Conservation (phyloP, 2,329 filamentous ascomycete genomes). For the Calycina herbarum region DNA sequence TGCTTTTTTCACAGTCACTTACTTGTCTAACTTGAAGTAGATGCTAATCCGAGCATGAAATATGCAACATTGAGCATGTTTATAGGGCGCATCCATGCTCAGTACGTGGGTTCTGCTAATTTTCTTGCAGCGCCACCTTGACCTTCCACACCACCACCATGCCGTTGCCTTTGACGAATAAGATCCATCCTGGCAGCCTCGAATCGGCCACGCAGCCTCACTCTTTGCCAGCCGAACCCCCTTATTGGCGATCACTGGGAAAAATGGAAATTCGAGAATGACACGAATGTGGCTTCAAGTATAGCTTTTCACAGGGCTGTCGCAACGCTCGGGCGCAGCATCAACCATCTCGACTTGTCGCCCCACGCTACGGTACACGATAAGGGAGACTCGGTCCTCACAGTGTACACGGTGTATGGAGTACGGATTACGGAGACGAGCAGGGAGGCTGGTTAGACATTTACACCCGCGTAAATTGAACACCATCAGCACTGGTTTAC, state of each 20-base stretch:
- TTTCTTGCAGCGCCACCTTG: constrained; percentile 24
- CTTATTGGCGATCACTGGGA: constrained; percentile 23
- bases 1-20: not conserved
- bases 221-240: constrained; percentile 10
- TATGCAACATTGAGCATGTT: not conserved
- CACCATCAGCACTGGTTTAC: not conserved
- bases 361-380: constrained; percentile 4
- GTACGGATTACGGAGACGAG: not conserved
- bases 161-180: constrained; percentile 16
- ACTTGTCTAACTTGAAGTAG: constrained; percentile 1
- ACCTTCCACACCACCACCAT: constrained; percentile 17
- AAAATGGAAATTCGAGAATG: constrained; percentile 28
- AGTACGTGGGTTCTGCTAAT: not conserved
- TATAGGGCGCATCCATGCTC: constrained; percentile 15
- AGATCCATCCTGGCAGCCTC: constrained; percentile 16
- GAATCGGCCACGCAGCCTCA: constrained; percentile 27
- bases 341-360: constrained; percentile 1
- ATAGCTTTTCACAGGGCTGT: constrained; percentile 19
- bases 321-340: constrained; percentile 28
- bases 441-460: not conserved
- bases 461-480: constrained; percentile 2
- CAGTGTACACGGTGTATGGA: not conserved
- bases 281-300: constrained; percentile 22
- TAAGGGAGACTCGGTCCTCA: constrained; percentile 5
- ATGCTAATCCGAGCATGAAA: not conserved